These are phyloP conservation scores for Myxozyma neotropica DNA, from an alignment of 805 yeast genomes.

Conservation along the genomic window DNA sequence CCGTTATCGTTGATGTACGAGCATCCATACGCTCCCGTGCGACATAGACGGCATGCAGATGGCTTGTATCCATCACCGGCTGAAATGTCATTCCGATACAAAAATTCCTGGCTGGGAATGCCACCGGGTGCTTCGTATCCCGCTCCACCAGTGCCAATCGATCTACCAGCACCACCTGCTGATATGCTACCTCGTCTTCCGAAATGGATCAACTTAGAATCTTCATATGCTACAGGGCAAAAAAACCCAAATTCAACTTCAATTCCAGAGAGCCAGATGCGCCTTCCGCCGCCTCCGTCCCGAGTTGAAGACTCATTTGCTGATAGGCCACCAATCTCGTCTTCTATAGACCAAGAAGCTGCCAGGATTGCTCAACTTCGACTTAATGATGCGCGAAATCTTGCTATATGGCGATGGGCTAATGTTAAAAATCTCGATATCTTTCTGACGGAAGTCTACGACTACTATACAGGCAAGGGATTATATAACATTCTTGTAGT, in stretches of 20 bases:
- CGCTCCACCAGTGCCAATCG: conserved; percentile 30
- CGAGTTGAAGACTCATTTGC: conserved; percentile 14
- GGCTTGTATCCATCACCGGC: conserved; percentile 28
- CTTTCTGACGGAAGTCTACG: conserved; percentile 78
- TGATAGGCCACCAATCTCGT: background rate
- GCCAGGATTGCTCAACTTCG: conserved; percentile 40
- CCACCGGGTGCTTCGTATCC: conserved; percentile 33
- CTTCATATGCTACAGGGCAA: conserved; percentile 24
- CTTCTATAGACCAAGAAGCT: conserved; percentile 3
- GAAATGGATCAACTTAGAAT: conserved; percentile 29
- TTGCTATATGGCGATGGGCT: conserved; percentile 96
- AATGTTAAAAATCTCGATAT: conserved; percentile 89
- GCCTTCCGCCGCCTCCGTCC: conserved; percentile 31
- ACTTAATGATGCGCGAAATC: conserved; percentile 62
- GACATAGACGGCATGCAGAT: conserved; percentile 20
- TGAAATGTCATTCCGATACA: conserved; percentile 31
- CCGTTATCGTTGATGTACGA: conserved; percentile 31
- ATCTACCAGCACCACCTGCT: conserved; percentile 32
- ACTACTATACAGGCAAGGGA: conserved; percentile 85
- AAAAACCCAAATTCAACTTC: background rate
- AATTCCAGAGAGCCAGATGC: conserved; percentile 1
- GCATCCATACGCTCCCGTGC: conserved; percentile 5
- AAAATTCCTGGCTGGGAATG: conserved; percentile 23
- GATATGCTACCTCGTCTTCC: conserved; percentile 25
- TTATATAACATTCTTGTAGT: conserved; percentile 72